A percentile compares a stretch with the other conserved stretches of the same genome.
Conservation (phyloP, 352 stramenopile genomes). For the Globisporangium sylvaticum region DNA sequence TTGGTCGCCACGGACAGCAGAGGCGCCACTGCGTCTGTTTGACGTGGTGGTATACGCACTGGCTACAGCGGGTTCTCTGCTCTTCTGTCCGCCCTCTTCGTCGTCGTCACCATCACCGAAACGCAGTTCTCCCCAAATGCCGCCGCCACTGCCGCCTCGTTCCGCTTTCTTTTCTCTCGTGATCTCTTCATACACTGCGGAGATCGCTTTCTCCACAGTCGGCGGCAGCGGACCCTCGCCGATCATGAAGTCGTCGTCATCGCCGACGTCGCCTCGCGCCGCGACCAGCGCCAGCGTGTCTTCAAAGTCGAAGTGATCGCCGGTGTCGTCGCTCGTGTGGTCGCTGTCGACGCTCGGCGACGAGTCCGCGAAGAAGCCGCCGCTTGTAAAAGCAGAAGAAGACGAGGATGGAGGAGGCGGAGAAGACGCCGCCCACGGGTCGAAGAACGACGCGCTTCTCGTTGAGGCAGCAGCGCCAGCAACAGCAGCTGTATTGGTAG, state of each 20-base stretch:
- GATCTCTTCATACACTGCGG: conserved; percentile 8
- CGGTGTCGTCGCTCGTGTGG: conserved; percentile 6
- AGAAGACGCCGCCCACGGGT: not conserved
- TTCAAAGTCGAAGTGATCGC: conserved; percentile 5
- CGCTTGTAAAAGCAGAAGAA: not conserved
- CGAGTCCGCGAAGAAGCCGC: not conserved
- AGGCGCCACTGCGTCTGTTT: not conserved
- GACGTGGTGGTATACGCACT: not conserved
- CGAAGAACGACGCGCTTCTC: not conserved
- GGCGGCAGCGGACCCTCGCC: not conserved
- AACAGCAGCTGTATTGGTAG: not conserved
- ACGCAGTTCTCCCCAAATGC: not conserved
- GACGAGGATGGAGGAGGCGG: not conserved
- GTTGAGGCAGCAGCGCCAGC: not conserved
- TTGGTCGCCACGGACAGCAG: not conserved
- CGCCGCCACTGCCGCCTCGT: not conserved
- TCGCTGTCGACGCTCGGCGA: conserved; percentile 3
- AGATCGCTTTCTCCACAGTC: conserved; percentile 4
- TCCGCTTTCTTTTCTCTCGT: conserved; percentile 2
- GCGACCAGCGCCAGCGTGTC: conserved; percentile 1
- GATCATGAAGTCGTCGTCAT: not conserved
- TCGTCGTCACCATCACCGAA: not conserved
- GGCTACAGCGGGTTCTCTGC: not conserved
- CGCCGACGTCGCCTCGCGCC: not conserved
- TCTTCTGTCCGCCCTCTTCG: not conserved